phyloP scores from a whole-genome alignment of 345 rosid species.

The Mangifera indica region DNA sequence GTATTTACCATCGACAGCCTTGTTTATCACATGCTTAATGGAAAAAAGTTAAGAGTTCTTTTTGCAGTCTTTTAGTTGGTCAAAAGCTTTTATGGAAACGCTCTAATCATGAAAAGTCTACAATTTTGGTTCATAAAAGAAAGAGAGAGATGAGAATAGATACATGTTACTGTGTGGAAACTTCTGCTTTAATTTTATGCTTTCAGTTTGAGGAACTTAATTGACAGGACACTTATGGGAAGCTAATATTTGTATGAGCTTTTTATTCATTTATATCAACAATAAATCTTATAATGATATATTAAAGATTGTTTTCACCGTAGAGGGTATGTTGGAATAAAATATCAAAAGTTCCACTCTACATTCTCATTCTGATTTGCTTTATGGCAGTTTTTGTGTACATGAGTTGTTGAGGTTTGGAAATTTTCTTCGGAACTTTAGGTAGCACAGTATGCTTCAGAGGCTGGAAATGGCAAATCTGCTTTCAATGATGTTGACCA shows the following conservation, averaged over 20 bases:
- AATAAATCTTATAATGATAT: neutral
- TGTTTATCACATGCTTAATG: neutral
- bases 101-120: neutral
- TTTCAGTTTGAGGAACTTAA: neutral
- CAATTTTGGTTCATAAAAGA: neutral
- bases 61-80: neutral
- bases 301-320: slow-evolving; percentile 5
- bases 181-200: neutral
- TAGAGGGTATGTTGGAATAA: neutral
- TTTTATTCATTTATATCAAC: neutral
- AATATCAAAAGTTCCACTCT: slow-evolving; percentile 11
- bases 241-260: neutral
- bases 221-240: neutral
- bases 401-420: slow-evolving; percentile 38
- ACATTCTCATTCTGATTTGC: slow-evolving; percentile 21
- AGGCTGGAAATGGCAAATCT: slow-evolving; percentile 60
- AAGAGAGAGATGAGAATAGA: neutral
- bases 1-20: neutral
- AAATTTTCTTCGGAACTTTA: slow-evolving; percentile 44
- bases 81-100: neutral
- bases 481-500: slow-evolving; percentile 65
- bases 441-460: slow-evolving; percentile 93
- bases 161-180: neutral
- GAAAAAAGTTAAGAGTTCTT: neutral
- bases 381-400: slow-evolving; percentile 38